Evolutionary conservation across 140 eudicot species (phyloP).

Genomic region (Ambrosia hybrid): DNA sequence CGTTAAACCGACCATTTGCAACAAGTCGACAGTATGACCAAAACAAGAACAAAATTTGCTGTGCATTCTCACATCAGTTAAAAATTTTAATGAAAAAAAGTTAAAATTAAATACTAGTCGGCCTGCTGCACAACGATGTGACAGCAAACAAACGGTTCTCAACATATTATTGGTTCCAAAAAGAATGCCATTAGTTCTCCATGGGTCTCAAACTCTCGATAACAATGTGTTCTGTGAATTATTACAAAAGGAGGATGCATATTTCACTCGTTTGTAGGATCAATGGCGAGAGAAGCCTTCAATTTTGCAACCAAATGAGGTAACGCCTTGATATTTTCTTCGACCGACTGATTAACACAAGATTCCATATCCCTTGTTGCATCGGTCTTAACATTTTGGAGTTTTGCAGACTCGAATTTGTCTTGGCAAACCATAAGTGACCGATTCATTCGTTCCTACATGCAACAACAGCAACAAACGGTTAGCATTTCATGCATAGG

Average conservation of each 20-base stretch:
- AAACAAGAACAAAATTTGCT: too few species aligned
- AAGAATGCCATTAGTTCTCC: background rate
- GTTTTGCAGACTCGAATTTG: slow-evolving; percentile 80
- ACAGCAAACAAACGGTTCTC: background rate
- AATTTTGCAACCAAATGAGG: slow-evolving; percentile 75
- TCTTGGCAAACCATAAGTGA: slow-evolving; percentile 91
- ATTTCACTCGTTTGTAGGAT: slow-evolving; percentile 29
- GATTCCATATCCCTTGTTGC: slow-evolving; percentile 71
- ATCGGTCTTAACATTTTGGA: slow-evolving; percentile 48
- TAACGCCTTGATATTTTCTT: slow-evolving; percentile 60
- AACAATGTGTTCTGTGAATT: background rate
- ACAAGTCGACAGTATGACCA: too few species aligned
- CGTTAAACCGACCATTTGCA: too few species aligned
- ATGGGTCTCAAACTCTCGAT: background rate
- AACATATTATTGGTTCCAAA: too few species aligned
- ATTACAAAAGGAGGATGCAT: slow-evolving; percentile 9
- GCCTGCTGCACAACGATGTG: too few species aligned
- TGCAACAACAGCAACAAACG: slow-evolving; percentile 15
- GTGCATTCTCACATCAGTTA: too few species aligned
- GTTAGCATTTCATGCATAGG: background rate
- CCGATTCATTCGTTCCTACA: slow-evolving; percentile 75
- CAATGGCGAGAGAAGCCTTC: slow-evolving; percentile 56
- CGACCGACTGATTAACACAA: slow-evolving; percentile 71
- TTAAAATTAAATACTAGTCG: too few species aligned
- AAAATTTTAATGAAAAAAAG: too few species aligned